Evolutionary conservation across 177 flowering plant genomes (phyloP).

Genomic region (Telopea speciosissima): DNA sequence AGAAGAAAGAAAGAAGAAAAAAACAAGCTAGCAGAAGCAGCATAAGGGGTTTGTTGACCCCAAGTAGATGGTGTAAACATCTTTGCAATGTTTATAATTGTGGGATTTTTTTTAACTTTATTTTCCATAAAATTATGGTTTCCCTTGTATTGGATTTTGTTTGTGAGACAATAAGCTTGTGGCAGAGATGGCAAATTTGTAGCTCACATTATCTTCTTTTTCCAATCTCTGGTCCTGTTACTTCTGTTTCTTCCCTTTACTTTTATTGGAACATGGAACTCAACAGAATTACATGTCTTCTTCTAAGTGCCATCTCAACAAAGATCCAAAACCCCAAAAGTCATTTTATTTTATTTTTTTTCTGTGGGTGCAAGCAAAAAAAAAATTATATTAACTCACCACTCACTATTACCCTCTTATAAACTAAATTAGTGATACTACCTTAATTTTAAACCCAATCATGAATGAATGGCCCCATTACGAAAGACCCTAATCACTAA

Average conservation of each 20-base stretch:
- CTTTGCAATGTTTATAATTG: slow-evolving; percentile 25
- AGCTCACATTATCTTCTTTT: background rate
- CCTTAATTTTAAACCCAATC: background rate
- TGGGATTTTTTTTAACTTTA: slow-evolving; percentile 17
- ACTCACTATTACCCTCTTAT: too few relatives aligned
- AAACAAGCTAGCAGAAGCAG: slow-evolving; percentile 11
- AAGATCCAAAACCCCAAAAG: background rate
- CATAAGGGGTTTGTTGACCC: slow-evolving; percentile 13
- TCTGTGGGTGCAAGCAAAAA: too few relatives aligned
- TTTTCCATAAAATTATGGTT: background rate
- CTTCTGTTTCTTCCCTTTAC: background rate
- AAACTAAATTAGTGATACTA: too few relatives aligned
- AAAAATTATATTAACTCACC: too few relatives aligned
- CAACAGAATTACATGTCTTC: background rate
- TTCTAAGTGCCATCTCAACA: background rate
- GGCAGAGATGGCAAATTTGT: slow-evolving; percentile 9
- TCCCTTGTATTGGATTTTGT: slow-evolving; percentile 14
- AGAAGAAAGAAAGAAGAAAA: background rate
- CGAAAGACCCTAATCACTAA: too few relatives aligned
- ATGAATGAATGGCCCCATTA: background rate
- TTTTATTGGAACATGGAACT: too few relatives aligned
- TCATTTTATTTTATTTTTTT: background rate
- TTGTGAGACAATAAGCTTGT: slow-evolving; percentile 16
- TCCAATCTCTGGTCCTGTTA: background rate
- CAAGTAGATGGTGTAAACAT: slow-evolving; percentile 15